Conservation (phyloP, 495 filamentous ascomycete species). For the Tuber magnatum region DNA sequence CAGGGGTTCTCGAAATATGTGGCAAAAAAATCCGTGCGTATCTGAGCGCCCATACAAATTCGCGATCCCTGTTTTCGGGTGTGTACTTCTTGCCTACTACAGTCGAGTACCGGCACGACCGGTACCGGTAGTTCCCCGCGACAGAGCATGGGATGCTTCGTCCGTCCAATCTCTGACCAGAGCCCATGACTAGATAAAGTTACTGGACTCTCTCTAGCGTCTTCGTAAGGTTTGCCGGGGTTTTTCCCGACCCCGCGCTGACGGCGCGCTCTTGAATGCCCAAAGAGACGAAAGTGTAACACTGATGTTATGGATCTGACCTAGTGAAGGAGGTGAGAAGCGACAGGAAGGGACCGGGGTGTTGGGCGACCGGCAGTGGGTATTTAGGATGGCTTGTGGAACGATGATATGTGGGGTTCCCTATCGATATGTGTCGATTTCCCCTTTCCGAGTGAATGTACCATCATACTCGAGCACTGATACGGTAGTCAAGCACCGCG, state of each 20-base stretch:
- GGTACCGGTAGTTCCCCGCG: neutral
- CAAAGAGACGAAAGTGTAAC: neutral
- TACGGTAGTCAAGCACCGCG: neutral
- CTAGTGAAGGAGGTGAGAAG: neutral
- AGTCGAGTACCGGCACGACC: neutral
- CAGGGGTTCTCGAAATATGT: neutral
- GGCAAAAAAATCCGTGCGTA: neutral
- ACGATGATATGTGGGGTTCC: neutral
- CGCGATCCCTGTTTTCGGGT: neutral
- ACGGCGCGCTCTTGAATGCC: neutral
- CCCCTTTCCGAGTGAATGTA: neutral
- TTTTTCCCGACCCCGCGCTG: neutral
- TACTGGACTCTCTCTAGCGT: neutral
- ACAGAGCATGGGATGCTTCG: neutral
- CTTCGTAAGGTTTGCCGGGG: neutral
- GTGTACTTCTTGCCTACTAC: too few species aligned
- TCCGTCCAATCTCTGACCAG: neutral
- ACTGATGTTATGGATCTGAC: neutral
- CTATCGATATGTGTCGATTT: neutral
- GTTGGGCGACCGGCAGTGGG: neutral
- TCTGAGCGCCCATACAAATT: too few species aligned
- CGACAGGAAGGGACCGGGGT: neutral
- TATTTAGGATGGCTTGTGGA: neutral
- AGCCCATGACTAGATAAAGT: neutral
- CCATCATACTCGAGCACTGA: neutral